Base-by-base conservation (phyloP, 2,329 filamentous ascomycete species). In the Ceratocystiopsis minuta region DNA sequence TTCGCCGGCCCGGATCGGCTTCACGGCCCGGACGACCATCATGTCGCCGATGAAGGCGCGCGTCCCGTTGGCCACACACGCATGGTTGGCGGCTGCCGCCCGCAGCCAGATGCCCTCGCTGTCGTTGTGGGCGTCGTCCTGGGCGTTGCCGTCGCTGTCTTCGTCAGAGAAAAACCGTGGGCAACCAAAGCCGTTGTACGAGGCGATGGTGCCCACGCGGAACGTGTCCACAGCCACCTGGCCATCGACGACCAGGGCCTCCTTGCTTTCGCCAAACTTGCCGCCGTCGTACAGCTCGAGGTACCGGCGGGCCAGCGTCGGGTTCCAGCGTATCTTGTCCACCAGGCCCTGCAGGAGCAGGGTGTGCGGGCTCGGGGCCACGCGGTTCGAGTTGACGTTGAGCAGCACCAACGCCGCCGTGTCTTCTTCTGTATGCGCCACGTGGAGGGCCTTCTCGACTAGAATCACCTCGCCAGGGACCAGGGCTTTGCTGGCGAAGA, bases 1-100 rank as follows among this genome's bases (percentile, higher is more conserved):
- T 4, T 61, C 55, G 37, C 56, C 61, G 1, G 46, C 51, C 6
- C 48, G 45, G 33, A 65, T 61, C 34, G 57, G 49, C n/a, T 54
- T 50, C 13, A 54, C 57, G 1, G 65, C 65, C 12, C 56, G 50
- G 24, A 50, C 50, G 42, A 57, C 50, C 14, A 58, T 41, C 40
- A 57, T 44, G 36, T 58, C 54, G 12, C 55, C 56, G 13, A 56
- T 16, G 42, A 56, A 58, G 16, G 51, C 46, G 7, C 53, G 54
- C 48, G 52, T 50, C 10, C 51, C 52, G 45, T 56, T 58, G 17
- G 53, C 45, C 34, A 57, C 49, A 47, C 55, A 58, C 42, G 45
- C 45, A 45, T 58, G 56, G 45, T 57, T 57, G 43, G 55, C 49
- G 39, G 46, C 41, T 15, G 49, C 49, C 2, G 52, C 52, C 39